A percentile compares a stretch with the other conserved stretches of the same genome.
Conservation (phyloP, 805 yeast genomes). For the Yamadazyma ubonensis region DNA sequence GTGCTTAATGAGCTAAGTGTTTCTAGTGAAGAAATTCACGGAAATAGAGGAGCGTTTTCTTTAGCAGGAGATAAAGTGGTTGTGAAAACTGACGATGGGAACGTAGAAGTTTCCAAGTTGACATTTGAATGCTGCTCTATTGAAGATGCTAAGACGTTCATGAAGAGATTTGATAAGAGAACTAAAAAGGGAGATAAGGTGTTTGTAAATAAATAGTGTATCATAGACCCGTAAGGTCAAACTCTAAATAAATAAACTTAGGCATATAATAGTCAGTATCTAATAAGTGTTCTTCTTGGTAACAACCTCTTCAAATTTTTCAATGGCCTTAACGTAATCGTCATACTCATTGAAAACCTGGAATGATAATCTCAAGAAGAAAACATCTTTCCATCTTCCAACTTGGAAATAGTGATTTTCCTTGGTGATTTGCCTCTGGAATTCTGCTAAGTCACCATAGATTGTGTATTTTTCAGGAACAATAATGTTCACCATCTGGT, state of each 20-base stretch:
- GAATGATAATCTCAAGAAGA: slow-evolving; percentile 50
- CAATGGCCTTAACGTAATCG: slow-evolving; percentile 52
- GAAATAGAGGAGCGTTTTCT: neutral
- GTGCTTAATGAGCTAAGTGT: slow-evolving; percentile 49
- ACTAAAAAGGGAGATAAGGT: slow-evolving; percentile 44
- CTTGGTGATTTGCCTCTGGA: neutral
- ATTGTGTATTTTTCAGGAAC: slow-evolving; percentile 11
- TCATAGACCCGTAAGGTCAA: no score
- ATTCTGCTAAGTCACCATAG: neutral
- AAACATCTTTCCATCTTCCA: slow-evolving; percentile 16
- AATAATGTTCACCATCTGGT: slow-evolving; percentile 11
- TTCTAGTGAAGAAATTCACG: slow-evolving; percentile 19
- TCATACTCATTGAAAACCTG: slow-evolving; percentile 57
- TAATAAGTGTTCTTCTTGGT: neutral
- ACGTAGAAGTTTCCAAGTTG: slow-evolving; percentile 33
- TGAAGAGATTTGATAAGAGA: slow-evolving; percentile 44
- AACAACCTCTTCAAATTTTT: slow-evolving; percentile 26
- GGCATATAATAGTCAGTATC: no score
- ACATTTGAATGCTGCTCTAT: slow-evolving; percentile 56
- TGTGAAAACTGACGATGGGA: slow-evolving; percentile 47
- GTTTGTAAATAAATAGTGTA: no score
- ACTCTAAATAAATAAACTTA: no score
- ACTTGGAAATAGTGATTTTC: slow-evolving; percentile 1
- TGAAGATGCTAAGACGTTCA: slow-evolving; percentile 48
- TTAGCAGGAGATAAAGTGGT: slow-evolving; percentile 21